Conservation (phyloP, 179 eudicot species). For the Sideroxylon spinosum region DNA sequence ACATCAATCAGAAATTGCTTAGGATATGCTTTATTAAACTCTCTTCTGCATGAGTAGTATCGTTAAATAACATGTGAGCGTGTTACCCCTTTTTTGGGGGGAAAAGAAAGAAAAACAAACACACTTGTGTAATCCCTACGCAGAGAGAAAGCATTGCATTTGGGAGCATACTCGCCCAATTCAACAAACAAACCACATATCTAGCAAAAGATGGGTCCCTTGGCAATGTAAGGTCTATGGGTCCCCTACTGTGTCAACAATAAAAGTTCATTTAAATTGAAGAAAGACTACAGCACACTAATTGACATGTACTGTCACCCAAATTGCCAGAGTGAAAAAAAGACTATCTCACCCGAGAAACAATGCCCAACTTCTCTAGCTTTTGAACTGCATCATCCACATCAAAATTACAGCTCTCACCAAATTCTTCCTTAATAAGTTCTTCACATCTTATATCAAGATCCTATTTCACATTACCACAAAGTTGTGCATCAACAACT, state of each 20-base stretch:
- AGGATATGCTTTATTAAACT: not conserved
- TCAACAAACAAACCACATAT: not conserved
- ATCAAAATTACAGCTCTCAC: conserved; percentile 49
- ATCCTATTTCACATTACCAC: conserved; percentile 36
- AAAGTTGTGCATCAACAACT: conserved; percentile 3
- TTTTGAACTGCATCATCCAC: conserved; percentile 32
- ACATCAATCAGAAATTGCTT: not conserved
- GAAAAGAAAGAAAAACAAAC: not conserved
- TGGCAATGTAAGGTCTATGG: not conserved
- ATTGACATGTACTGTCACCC: too few species aligned
- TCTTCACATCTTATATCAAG: conserved; percentile 73
- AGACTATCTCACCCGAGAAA: conserved; percentile 53
- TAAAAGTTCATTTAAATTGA: too few species aligned
- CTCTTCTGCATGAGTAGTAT: not conserved
- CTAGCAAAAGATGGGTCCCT: too few species aligned
- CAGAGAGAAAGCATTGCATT: not conserved
- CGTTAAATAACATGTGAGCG: not conserved
- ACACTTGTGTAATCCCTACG: not conserved
- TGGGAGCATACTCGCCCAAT: not conserved
- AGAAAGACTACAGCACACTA: too few species aligned
- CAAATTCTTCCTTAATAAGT: conserved; percentile 71
- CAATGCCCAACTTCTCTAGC: conserved; percentile 73
- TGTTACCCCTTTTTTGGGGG: not conserved
- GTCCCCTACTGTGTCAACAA: not conserved
- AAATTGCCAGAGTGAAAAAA: not conserved